Evolutionary conservation across 371 early-diverging fungal genomes (phyloP).

Genomic region (Mucor circinelloides): DNA sequence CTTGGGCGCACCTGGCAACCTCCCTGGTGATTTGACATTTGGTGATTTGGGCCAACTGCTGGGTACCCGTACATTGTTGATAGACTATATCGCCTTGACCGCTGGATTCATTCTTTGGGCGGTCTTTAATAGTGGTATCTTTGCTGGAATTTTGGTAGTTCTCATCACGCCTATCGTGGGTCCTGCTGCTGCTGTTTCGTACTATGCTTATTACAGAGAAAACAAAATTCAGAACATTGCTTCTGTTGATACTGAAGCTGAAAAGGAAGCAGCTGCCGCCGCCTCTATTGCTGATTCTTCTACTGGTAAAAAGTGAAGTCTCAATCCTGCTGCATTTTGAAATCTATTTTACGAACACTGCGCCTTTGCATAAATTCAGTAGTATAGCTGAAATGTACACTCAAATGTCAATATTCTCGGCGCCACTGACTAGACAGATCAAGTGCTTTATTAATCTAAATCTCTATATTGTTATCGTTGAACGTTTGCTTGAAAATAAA

Average conservation of each 20-base stretch:
- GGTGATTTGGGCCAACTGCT: constrained; percentile 12
- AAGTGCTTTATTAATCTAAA: too few species aligned
- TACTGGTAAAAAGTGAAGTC: not conserved
- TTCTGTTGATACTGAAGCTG: not conserved
- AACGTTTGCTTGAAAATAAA: too few species aligned
- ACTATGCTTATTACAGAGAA: constrained; percentile 29
- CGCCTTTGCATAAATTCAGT: too few species aligned
- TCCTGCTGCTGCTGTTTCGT: constrained; percentile 22
- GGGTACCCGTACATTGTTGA: constrained; percentile 15
- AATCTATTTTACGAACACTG: too few species aligned
- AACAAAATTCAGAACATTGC: not conserved
- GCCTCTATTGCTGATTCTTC: not conserved
- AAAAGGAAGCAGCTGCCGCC: not conserved
- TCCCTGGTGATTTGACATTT: constrained; percentile 20
- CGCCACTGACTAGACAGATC: too few species aligned
- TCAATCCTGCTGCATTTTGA: too few species aligned
- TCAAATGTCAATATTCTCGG: too few species aligned
- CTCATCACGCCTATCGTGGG: constrained; percentile 14
- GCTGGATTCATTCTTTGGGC: constrained; percentile 20
- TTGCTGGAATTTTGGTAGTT: not conserved
- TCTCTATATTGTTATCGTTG: too few species aligned
- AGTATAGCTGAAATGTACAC: too few species aligned
- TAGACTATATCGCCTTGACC: constrained; percentile 9
- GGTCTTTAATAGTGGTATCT: constrained; percentile 12
- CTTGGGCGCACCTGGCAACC: constrained; percentile 16